Evolutionary conservation across 2,329 filamentous ascomycete species (phyloP).

Genomic region (Arthroderma sp.): DNA sequence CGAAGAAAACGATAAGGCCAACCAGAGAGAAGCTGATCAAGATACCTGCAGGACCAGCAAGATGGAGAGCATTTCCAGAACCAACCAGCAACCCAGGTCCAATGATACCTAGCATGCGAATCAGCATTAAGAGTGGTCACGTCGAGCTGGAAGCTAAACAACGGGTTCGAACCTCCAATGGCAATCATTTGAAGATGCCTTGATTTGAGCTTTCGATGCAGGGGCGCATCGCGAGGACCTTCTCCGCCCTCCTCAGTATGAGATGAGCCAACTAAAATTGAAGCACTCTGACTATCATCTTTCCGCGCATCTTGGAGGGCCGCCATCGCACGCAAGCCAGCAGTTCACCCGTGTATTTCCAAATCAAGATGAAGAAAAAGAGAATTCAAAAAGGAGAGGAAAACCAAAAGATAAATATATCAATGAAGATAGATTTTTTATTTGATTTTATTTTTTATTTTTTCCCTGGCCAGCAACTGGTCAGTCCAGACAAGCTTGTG

Average conservation of each 20-base stretch:
- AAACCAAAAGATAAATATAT: too few relatives aligned
- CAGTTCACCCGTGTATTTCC: too few relatives aligned
- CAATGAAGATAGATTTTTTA: too few relatives aligned
- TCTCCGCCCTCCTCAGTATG: background rate
- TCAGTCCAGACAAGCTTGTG: too few relatives aligned
- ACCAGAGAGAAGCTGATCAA: slow-evolving; percentile 62
- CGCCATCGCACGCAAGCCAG: too few relatives aligned
- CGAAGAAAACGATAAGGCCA: slow-evolving; percentile 50
- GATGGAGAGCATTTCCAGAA: slow-evolving; percentile 53
- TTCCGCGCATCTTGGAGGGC: too few relatives aligned
- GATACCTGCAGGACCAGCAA: slow-evolving; percentile 57
- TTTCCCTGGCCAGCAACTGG: too few relatives aligned
- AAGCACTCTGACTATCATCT: too few relatives aligned
- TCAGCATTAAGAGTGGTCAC: slow-evolving; percentile 15
- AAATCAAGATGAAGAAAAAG: too few relatives aligned
- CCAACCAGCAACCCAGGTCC: slow-evolving; percentile 62
- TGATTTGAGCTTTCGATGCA: slow-evolving; percentile 38
- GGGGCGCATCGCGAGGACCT: slow-evolving; percentile 14
- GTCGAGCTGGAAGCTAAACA: background rate
- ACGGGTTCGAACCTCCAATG: slow-evolving; percentile 40
- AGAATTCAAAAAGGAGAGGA: too few relatives aligned
- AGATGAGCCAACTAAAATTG: too few relatives aligned
- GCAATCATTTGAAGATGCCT: slow-evolving; percentile 56
- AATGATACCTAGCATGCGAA: slow-evolving; percentile 36
- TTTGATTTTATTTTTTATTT: too few relatives aligned